Evolutionary conservation across 2,329 filamentous ascomycete genomes (phyloP), one percentile per base, ranked within the genome.

Genomic region (Leptographium radiaticola): DNA sequence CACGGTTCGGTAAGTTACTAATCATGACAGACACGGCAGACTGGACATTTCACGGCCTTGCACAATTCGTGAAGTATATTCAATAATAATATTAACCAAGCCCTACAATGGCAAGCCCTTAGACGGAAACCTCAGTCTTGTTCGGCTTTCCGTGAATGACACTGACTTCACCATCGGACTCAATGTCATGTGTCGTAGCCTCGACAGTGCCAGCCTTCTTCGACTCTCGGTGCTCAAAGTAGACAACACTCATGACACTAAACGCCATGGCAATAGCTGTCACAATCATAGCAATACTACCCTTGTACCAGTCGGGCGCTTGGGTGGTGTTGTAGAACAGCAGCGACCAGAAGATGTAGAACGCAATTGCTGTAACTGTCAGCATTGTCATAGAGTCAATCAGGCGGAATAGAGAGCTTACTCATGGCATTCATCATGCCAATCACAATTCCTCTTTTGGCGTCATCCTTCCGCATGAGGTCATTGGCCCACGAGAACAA

Each of bases 301-400:
- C 52, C 18, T 40, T 16, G 43, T 25, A n/a, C 56, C 56, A 55
- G 20, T 53, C 45, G 18, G 56, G 53, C 2, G 46, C 53, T n/a
- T 55, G 51, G 13, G 50, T 53, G 6, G 53, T 49, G 39, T 42
- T 55, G 51, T 53, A 57, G 38, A 57, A 57, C 16, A 55, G 12
- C 16, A 57, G 39, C 2, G 56, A 53, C 56, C 56, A 57, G 42
- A 55, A 57, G 13, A 55, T 53, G 44, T 55, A 57, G 2, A 55
- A 39, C 1, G 44, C 53, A 44, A 55, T 49, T 4, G 48, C 53
- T 46, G 42, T 30, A 18, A 25, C 5, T 25, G 25, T 25, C 25
- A 25, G 25, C 25, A 25, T 25, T 5, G 25, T 5, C 5, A 25
- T 25, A 25, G 3, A 36, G 12, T 13, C 9, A 36, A 8, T 36